phyloP scores from a whole-genome alignment of 2,329 filamentous ascomycete genomes.

The Arthroderma sp. region DNA sequence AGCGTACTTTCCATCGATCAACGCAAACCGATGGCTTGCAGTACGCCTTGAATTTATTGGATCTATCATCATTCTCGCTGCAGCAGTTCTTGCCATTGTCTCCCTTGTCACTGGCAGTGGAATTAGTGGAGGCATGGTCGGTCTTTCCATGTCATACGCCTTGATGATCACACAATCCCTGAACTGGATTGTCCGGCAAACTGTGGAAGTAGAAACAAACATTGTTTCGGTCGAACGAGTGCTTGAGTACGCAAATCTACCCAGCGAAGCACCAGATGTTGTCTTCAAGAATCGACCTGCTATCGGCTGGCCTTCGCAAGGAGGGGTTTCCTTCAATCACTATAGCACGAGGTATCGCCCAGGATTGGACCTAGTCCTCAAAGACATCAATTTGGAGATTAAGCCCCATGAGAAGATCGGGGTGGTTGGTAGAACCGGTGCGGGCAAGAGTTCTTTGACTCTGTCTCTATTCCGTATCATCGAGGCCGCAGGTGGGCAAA shows the following conservation, averaged over 20 bases:
- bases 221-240: conserved; percentile 97
- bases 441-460: conserved; percentile 89
- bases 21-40: conserved; percentile 85
- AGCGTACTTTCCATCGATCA: conserved; percentile 92
- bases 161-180: conserved; percentile 92
- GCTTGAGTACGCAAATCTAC: conserved; percentile 82
- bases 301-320: conserved; percentile 81
- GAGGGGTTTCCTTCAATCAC: conserved; percentile 79
- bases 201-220: conserved; percentile 99
- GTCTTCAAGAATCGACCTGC: conserved; percentile 76
- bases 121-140: conserved; percentile 63
- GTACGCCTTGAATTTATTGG: conserved; percentile 92
- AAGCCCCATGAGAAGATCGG: conserved; percentile 97
- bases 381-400: conserved; percentile 82
- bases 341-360: conserved; percentile 89
- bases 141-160: conserved; percentile 92
- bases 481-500: conserved; percentile 67
- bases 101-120: conserved; percentile 56
- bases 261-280: conserved; percentile 88
- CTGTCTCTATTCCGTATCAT: conserved; percentile 92
- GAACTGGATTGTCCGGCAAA: conserved; percentile 98
- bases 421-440: conserved; percentile 88
- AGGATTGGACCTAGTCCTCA: conserved; percentile 80
- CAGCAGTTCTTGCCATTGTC: conserved; percentile 70
- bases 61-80: conserved; percentile 77